phyloP scores from a whole-genome alignment of 768 basidiomycete genomes.

The Trametes cinnabarina region DNA sequence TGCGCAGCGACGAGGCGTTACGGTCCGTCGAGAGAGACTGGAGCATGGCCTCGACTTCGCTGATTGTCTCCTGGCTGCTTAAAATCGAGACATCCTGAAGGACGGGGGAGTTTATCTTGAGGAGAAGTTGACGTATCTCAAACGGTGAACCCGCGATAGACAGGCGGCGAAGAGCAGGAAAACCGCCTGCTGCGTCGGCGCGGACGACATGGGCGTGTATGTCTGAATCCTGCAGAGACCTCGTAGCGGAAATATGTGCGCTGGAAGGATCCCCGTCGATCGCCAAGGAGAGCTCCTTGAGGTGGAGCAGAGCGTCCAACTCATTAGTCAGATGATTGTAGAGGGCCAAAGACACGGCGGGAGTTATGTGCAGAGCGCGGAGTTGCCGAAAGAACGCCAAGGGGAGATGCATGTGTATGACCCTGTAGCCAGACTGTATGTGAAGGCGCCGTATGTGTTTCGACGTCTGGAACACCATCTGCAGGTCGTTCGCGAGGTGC shows the following conservation, averaged over 20 bases:
- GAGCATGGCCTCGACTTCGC: neutral
- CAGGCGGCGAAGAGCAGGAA: neutral
- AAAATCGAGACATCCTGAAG: neutral
- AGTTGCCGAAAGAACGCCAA: neutral
- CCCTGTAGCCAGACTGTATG: neutral
- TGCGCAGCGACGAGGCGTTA: neutral
- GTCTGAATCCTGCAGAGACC: neutral
- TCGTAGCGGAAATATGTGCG: neutral
- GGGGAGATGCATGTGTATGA: neutral
- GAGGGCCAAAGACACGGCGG: neutral
- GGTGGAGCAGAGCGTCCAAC: neutral
- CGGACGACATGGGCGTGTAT: neutral
- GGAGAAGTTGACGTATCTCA: neutral
- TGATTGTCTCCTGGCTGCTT: neutral
- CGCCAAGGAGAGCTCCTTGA: neutral
- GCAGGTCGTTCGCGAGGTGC: neutral
- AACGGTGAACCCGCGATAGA: neutral
- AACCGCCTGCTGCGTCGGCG: neutral
- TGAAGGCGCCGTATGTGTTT: neutral
- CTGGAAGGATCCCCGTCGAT: neutral
- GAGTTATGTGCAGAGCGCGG: neutral
- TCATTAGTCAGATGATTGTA: neutral
- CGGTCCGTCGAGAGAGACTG: neutral
- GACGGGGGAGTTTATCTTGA: neutral
- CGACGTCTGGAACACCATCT: neutral